These are phyloP conservation scores for Corynascus novoguineensis DNA, from an alignment of 495 filamentous ascomycete species.

Conservation along the genomic window DNA sequence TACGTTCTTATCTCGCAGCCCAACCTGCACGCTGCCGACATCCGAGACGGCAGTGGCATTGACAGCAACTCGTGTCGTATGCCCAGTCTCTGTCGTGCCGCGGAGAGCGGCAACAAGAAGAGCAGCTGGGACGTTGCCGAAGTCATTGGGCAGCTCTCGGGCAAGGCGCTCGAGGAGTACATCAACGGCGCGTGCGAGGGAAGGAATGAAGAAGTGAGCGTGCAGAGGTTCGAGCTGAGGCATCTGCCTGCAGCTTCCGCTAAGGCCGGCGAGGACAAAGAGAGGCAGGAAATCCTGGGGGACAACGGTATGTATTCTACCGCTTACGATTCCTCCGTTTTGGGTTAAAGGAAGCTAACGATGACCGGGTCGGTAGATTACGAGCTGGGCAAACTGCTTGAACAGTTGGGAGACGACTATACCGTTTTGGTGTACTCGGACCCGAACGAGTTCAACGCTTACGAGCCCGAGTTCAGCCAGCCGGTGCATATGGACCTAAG, in stretches of 20 bases:
- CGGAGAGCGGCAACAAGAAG: conserved; percentile 18
- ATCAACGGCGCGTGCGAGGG: conserved; percentile 29
- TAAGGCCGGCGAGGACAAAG: conserved; percentile 31
- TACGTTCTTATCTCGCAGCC: conserved; percentile 82
- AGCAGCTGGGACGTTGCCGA: conserved; percentile 48
- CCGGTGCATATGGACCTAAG: conserved; percentile 47
- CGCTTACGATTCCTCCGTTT: neutral
- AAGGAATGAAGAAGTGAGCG: conserved; percentile 32
- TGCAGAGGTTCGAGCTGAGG: conserved; percentile 48
- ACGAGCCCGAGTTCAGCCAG: conserved; percentile 42
- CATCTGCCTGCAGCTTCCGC: conserved; percentile 43
- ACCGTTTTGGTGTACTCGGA: conserved; percentile 45
- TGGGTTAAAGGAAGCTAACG: conserved; percentile 14
- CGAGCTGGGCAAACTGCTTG: conserved; percentile 35
- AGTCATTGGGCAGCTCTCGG: conserved; percentile 55
- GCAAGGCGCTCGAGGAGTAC: conserved; percentile 30
- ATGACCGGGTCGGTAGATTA: conserved; percentile 28
- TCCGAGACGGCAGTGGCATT: conserved; percentile 39
- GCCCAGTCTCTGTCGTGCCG: conserved; percentile 30
- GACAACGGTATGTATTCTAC: conserved; percentile 52
- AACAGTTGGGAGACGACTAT: conserved; percentile 34
- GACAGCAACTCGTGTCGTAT: conserved; percentile 23
- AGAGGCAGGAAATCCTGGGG: conserved; percentile 52
- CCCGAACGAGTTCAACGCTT: conserved; percentile 36
- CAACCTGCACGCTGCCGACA: conserved; percentile 60